phyloP scores from a whole-genome alignment of 108 stramenopile genomes.

The Fistulifera solaris region DNA sequence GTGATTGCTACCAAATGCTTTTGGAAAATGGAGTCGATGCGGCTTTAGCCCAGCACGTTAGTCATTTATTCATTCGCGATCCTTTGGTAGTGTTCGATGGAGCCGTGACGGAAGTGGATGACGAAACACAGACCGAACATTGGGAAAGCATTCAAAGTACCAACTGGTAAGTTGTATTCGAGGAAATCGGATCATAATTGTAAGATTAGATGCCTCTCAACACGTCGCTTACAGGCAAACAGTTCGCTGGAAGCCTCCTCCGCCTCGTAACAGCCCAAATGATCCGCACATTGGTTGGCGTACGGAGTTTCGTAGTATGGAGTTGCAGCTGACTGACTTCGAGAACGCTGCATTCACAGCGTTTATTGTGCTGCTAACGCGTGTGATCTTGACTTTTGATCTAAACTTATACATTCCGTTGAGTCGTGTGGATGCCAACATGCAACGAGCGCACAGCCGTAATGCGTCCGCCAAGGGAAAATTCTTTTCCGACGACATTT shows the following conservation, averaged over 20 bases:
- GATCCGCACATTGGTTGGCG: conserved; percentile 97
- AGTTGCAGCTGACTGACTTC: conserved; percentile 96
- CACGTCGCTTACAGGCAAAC: conserved; percentile 81
- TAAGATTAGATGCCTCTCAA: too few relatives aligned
- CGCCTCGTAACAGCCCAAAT: conserved; percentile 76
- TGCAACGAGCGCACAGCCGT: conserved; percentile 91
- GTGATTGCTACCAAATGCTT: conserved; percentile 63
- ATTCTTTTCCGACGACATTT: conserved; percentile 95
- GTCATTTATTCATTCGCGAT: conserved; percentile 94
- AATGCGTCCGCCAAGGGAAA: conserved; percentile 80
- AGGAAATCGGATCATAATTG: too few relatives aligned
- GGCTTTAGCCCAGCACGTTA: conserved; percentile 89
- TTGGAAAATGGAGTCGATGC: conserved; percentile 86
- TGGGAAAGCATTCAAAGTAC: conserved; percentile 98
- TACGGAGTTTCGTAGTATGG: conserved; percentile 97
- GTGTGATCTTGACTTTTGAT: conserved; percentile 97
- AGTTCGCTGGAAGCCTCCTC: conserved; percentile 99
- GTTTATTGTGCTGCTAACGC: conserved; percentile 89
- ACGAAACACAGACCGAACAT: conserved; percentile 89
- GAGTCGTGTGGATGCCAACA: conserved; percentile 95
- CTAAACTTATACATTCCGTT: conserved; percentile 94
- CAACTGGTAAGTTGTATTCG: conserved; percentile 83
- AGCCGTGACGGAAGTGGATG: conserved; percentile 90
- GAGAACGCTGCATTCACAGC: conserved; percentile 98
- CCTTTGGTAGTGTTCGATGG: conserved; percentile 96